A percentile compares a stretch with the other conserved stretches of the same genome.
Evolutionary conservation across 371 early-diverging fungal genomes (phyloP).

Genomic region (Zancudomyces culisetae): DNA sequence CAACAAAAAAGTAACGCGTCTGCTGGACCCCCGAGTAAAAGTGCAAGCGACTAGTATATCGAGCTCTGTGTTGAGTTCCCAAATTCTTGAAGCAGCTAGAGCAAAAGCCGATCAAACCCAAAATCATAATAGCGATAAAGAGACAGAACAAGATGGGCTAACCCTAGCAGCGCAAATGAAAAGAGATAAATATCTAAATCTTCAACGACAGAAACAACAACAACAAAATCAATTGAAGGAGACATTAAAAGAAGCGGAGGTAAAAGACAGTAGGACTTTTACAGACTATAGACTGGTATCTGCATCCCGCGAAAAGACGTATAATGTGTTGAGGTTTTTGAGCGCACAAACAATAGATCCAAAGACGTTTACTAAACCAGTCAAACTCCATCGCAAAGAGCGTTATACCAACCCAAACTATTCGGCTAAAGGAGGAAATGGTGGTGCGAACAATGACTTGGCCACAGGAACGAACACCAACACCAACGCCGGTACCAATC

Average conservation of each 20-base stretch:
- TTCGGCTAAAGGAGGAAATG: conserved; percentile 6
- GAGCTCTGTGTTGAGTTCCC: too few relatives aligned
- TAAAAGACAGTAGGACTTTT: conserved; percentile 5
- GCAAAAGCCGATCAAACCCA: too few relatives aligned
- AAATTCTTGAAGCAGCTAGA: too few relatives aligned
- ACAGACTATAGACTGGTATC: conserved; percentile 43
- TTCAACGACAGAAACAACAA: too few relatives aligned
- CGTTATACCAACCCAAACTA: conserved; percentile 16
- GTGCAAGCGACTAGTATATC: too few relatives aligned
- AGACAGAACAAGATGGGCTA: too few relatives aligned
- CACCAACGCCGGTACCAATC: conserved; percentile 1
- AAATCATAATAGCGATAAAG: too few relatives aligned
- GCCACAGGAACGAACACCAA: conserved; percentile 4
- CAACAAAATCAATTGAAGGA: too few relatives aligned
- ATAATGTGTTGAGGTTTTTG: conserved; percentile 49
- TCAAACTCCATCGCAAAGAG: conserved; percentile 40
- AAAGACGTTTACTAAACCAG: conserved; percentile 35
- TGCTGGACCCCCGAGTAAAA: too few relatives aligned
- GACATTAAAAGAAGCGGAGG: background rate
- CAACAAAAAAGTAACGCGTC: too few relatives aligned
- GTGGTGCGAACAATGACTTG: conserved; percentile 14
- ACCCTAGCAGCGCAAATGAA: too few relatives aligned
- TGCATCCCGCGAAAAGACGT: conserved; percentile 24
- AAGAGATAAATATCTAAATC: too few relatives aligned
- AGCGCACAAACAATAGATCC: conserved; percentile 31